Conservation (phyloP, 1,139 yeast genomes). For the Saccharomyces pastorianus region DNA sequence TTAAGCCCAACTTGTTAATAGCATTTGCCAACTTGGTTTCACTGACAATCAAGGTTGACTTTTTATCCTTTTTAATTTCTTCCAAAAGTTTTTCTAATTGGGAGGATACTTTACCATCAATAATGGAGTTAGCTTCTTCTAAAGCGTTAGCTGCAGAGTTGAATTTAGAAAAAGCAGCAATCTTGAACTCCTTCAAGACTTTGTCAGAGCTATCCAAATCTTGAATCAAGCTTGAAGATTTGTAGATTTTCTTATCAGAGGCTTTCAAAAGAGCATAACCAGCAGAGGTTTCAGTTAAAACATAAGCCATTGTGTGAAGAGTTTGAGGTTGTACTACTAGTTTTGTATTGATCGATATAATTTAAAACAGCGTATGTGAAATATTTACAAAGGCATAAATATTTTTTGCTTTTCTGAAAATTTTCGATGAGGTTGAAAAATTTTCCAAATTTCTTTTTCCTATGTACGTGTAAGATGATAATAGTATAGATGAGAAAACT, state of each 20-base stretch:
- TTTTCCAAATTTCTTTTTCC: constrained; percentile 7
- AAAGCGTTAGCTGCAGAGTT: constrained; percentile 91
- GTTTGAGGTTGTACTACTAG: neutral
- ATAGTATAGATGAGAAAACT: neutral
- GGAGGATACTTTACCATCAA: constrained; percentile 89
- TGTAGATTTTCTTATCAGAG: constrained; percentile 92
- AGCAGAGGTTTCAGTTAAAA: constrained; percentile 95
- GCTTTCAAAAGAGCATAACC: constrained; percentile 97
- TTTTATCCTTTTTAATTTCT: constrained; percentile 80
- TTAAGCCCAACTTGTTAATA: constrained; percentile 86
- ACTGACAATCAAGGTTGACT: constrained; percentile 81
- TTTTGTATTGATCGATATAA: neutral
- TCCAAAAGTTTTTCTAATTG: constrained; percentile 70
- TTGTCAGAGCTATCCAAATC: constrained; percentile 80
- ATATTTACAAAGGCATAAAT: neutral
- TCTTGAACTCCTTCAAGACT: constrained; percentile 71
- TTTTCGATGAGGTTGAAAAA: constrained; percentile 28
- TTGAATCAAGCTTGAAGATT: constrained; percentile 63
- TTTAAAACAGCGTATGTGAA: neutral
- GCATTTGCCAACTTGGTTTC: constrained; percentile 95
- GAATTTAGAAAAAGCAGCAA: constrained; percentile 92
- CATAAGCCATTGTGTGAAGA: constrained; percentile 62
- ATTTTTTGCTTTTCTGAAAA: constrained; percentile 9
- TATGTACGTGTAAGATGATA: neutral
- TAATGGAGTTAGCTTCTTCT: constrained; percentile 86